These are phyloP conservation scores for Hypoxylon trugodes DNA, from an alignment of 495 filamentous ascomycete genomes.

Conservation along the genomic window DNA sequence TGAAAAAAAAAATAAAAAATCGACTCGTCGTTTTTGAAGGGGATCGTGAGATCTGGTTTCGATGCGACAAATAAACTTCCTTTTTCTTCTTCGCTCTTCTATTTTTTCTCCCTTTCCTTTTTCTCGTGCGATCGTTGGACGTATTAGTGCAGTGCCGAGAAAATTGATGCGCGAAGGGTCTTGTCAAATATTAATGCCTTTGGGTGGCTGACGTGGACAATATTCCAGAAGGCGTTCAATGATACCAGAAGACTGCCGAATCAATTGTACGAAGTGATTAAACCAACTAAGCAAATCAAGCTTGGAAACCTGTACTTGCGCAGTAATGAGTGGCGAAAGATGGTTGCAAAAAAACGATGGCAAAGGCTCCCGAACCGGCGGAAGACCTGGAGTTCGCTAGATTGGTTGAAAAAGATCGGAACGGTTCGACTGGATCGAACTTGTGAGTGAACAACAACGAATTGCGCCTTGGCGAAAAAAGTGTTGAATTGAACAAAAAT, in stretches of 20 bases:
- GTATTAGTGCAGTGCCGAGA: slow-evolving; percentile 17
- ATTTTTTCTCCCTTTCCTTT: slow-evolving; percentile 11
- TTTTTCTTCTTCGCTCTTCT: too few species aligned
- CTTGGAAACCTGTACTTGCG: slow-evolving; percentile 15
- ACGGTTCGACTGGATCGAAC: slow-evolving; percentile 12
- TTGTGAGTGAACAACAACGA: slow-evolving; percentile 7
- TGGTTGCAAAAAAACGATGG: slow-evolving; percentile 22
- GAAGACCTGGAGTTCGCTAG: slow-evolving; percentile 38
- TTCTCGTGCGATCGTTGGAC: neutral
- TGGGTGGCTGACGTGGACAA: slow-evolving; percentile 30
- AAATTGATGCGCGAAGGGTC: slow-evolving; percentile 7
- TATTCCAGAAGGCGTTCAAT: slow-evolving; percentile 21
- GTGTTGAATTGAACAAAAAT: slow-evolving; percentile 16
- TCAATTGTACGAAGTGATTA: slow-evolving; percentile 7
- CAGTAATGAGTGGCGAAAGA: slow-evolving; percentile 26
- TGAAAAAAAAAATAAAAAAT: slow-evolving; percentile 7
- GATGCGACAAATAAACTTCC: slow-evolving; percentile 19
- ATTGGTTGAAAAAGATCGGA: slow-evolving; percentile 35
- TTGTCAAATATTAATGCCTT: slow-evolving; percentile 25
- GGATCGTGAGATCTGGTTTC: slow-evolving; percentile 34
- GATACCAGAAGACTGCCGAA: slow-evolving; percentile 24
- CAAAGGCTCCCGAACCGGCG: slow-evolving; percentile 41
- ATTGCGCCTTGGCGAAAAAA: slow-evolving; percentile 32
- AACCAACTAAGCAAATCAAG: slow-evolving; percentile 31
- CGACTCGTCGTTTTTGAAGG: too few species aligned